Evolutionary conservation across 768 basidiomycete genomes (phyloP), one percentile per base, ranked within the genome.

Genomic region (Astraeus odoratus): DNA sequence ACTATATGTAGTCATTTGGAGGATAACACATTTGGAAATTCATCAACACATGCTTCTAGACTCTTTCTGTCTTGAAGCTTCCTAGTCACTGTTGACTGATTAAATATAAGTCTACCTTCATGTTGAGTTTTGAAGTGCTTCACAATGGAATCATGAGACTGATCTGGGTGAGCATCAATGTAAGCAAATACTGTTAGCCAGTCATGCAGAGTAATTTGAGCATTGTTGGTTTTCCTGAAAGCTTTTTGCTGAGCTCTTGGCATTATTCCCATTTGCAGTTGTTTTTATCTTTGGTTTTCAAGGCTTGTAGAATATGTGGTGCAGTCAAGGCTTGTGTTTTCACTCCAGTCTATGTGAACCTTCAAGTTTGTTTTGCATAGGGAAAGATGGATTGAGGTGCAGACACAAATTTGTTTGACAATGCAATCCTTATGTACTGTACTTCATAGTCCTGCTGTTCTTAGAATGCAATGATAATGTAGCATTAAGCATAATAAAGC

Each of bases 1-100:
- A 67, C 66, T 42, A 65, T 48, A 25, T 50, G 57, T 20, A 52
- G 48, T 0, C 53, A 43, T 45, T 68, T 68, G 25, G 48, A 45
- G 1, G 61, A 66, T 19, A 65, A 44, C 12, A 56, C 58, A 46
- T 50, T 62, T 39, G 59, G 60, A 39, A 58, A 38, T 5, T 30
- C 20, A n/a, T 42, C 20, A 5, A 46, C 43, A 18, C 39, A 44
- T 0, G 18, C 45, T 26, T 60, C 30, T 18, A 58, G 22, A 9
- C 51, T 39, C 0, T 18, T 15, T 8, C 25, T 24, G 18, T 53
- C 30, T 35, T 31, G 5, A 1, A 51, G 9, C 26, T 49, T 51
- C 6, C 35, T 5, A 12, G 41, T 48, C 2, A 51, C 35, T 30
- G 44, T 54, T 19, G 50, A 44, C 25, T 51, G 53, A 10, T 19